These are phyloP conservation scores for Penicillium olsonii DNA, from an alignment of 2,329 filamentous ascomycete species.

Conservation along the genomic window DNA sequence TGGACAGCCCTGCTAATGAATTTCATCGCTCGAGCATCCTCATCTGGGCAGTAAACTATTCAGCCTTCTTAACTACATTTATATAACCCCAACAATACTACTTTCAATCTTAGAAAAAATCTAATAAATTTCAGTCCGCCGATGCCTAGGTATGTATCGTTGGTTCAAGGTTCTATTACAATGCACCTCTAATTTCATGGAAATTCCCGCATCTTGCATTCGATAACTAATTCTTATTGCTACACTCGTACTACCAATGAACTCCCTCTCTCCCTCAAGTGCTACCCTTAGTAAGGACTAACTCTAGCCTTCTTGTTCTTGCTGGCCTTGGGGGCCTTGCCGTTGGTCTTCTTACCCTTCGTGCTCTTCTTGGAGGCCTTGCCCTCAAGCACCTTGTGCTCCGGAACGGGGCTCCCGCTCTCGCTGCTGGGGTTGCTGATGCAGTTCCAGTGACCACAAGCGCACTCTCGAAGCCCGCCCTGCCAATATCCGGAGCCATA, in stretches of 20 bases:
- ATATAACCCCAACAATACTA: too few relatives aligned
- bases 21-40: too few relatives aligned
- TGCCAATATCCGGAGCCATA: slow-evolving; percentile 36
- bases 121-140: too few relatives aligned
- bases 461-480: background rate
- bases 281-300: background rate
- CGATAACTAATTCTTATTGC: background rate
- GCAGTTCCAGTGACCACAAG: background rate
- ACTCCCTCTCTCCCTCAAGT: background rate
- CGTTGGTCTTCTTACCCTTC: background rate
- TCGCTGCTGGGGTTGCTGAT: background rate
- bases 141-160: too few relatives aligned
- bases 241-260: background rate
- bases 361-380: background rate
- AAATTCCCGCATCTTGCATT: background rate
- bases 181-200: too few relatives aligned
- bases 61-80: too few relatives aligned
- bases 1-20: too few relatives aligned
- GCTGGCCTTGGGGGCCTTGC: slow-evolving; percentile 3
- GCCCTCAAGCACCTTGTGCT: slow-evolving; percentile 12
- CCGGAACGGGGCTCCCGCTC: background rate
- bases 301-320: background rate
- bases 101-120: too few relatives aligned
- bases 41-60: too few relatives aligned
- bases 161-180: too few relatives aligned